These are phyloP conservation scores for Straminergon stramineum DNA, from an alignment of 225 moss, liverwort and hornwort genomes.

Conservation along the genomic window DNA sequence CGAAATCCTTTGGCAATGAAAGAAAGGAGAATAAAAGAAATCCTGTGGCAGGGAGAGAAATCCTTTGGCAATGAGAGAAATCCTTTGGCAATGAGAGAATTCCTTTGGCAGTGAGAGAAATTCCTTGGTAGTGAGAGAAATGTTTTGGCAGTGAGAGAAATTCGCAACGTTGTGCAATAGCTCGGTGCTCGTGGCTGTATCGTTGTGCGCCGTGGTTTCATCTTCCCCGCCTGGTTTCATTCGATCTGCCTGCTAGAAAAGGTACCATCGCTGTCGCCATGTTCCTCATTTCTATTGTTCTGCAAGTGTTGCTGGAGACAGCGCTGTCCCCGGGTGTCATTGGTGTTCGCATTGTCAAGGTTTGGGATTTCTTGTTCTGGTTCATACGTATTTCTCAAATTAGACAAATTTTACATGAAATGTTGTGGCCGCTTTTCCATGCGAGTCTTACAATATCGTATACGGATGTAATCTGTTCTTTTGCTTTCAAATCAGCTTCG, in stretches of 20 bases:
- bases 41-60: no score
- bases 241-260: neutral
- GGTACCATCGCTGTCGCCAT: neutral
- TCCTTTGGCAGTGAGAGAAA: neutral
- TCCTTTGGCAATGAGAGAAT: neutral
- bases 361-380: slow-evolving; percentile 51
- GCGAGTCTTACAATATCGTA: neutral
- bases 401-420: neutral
- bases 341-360: slow-evolving; percentile 12
- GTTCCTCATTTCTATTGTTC: slow-evolving; percentile 8
- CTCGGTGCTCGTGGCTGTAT: neutral
- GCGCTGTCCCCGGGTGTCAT: slow-evolving; percentile 1
- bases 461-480: neutral
- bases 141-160: neutral
- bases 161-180: neutral
- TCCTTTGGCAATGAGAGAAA: neutral
- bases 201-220: neutral
- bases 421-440: neutral
- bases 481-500: neutral
- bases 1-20: neutral
- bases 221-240: neutral
- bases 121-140: neutral
- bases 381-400: neutral
- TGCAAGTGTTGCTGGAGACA: slow-evolving; percentile 30
- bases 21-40: neutral